phyloP scores from a whole-genome alignment of 176 grass and related monocot genomes.

The Oryza nivara region DNA sequence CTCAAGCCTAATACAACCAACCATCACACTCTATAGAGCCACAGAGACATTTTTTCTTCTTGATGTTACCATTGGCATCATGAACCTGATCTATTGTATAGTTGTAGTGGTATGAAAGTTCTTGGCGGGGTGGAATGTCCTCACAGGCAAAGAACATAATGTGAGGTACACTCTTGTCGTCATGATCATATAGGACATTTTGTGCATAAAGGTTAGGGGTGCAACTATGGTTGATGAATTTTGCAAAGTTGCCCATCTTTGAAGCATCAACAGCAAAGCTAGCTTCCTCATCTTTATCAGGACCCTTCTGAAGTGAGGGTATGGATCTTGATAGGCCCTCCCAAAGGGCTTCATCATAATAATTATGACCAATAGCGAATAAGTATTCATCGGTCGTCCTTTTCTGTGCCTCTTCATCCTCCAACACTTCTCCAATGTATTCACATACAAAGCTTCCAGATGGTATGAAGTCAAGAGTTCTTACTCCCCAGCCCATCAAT shows the following conservation, averaged over 20 bases:
- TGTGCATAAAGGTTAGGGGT: constrained; percentile 80
- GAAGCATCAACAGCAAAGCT: constrained; percentile 73
- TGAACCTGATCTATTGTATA: constrained; percentile 78
- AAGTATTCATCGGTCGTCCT: constrained; percentile 77
- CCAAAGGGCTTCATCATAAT: constrained; percentile 75
- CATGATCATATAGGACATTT: constrained; percentile 80
- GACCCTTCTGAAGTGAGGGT: constrained; percentile 65
- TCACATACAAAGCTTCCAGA: constrained; percentile 85
- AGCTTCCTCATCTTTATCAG: constrained; percentile 36
- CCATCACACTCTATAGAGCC: constrained; percentile 66
- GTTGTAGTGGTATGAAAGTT: constrained; percentile 83
- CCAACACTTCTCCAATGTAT: constrained; percentile 77
- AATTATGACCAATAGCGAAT: constrained; percentile 78
- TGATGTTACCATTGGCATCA: constrained; percentile 81
- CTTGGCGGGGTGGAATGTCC: constrained; percentile 62
- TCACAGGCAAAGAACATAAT: constrained; percentile 79
- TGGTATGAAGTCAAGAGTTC: constrained; percentile 68
- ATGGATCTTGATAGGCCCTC: constrained; percentile 71
- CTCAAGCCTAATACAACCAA: constrained; percentile 71
- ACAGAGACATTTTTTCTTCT: constrained; percentile 72
- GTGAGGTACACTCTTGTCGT: constrained; percentile 63
- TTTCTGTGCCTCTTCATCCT: constrained; percentile 71
- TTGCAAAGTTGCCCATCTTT: constrained; percentile 65
- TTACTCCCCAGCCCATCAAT: constrained; percentile 85
- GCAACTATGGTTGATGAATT: constrained; percentile 84